A percentile compares a stretch with the other conserved stretches of the same genome.
Conservation (phyloP, 352 stramenopile species). For the Phytophthora hybrid region DNA sequence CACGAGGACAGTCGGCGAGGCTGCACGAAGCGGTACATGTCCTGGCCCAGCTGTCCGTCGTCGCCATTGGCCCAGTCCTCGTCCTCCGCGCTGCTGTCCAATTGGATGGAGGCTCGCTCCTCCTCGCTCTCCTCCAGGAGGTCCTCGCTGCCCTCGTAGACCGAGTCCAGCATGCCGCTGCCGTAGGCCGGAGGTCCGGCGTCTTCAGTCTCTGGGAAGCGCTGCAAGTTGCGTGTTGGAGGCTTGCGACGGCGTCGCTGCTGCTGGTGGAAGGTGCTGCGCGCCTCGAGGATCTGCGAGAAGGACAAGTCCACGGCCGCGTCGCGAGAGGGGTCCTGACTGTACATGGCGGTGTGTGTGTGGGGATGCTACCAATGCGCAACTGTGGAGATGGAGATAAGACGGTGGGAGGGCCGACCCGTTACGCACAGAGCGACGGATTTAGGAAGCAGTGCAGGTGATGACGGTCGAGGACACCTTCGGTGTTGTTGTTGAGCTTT, state of each 20-base stretch:
- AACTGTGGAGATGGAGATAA: constrained; percentile 9
- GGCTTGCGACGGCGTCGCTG: constrained; percentile 36
- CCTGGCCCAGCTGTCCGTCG: constrained; percentile 56
- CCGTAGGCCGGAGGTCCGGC: constrained; percentile 35
- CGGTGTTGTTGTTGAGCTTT: not conserved
- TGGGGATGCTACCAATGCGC: not conserved
- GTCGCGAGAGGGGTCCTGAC: constrained; percentile 41
- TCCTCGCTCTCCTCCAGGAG: constrained; percentile 44
- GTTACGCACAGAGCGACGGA: not conserved
- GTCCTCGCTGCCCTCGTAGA: constrained; percentile 64
- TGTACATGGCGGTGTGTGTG: constrained; percentile 44
- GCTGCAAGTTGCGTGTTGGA: not conserved
- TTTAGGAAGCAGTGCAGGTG: not conserved
- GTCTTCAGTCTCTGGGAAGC: constrained; percentile 24
- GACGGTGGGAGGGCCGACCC: constrained; percentile 3
- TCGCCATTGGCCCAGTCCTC: constrained; percentile 70
- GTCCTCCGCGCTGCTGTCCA: constrained; percentile 56
- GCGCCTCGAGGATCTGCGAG: constrained; percentile 81
- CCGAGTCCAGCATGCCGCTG: constrained; percentile 57
- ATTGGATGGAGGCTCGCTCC: constrained; percentile 4
- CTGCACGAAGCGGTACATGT: constrained; percentile 89
- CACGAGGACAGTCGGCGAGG: constrained; percentile 78
- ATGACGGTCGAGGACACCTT: not conserved
- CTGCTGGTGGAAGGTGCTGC: constrained; percentile 62
- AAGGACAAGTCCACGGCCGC: constrained; percentile 76